phyloP scores from a whole-genome alignment of 139 green algal species.

The Coccomyxa sp. region DNA sequence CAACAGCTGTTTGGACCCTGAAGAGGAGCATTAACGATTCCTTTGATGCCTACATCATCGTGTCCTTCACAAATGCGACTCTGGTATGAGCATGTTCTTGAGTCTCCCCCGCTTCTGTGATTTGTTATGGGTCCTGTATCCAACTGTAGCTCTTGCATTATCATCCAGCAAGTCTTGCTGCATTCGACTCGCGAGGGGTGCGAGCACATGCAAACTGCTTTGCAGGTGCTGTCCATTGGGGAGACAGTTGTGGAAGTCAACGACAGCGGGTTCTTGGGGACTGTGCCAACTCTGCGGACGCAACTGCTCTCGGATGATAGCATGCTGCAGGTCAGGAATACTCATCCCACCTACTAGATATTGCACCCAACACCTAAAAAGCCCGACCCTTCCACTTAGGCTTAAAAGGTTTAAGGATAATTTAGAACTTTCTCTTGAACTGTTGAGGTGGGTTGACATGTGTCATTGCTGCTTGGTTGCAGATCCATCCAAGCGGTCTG shows the following conservation, averaged over 20 bases:
- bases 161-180: no score
- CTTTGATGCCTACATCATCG: constrained; percentile 94
- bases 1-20: constrained; percentile 89
- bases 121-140: neutral
- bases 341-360: neutral
- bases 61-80: constrained; percentile 95
- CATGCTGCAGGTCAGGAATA: constrained; percentile 71
- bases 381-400: no score
- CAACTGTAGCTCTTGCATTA: no score
- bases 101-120: neutral
- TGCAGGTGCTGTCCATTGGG: constrained; percentile 76
- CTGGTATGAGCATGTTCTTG: constrained; percentile 53
- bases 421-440: no score
- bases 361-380: neutral
- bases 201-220: neutral
- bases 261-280: constrained; percentile 89
- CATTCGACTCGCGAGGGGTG: no score
- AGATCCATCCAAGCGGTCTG: constrained; percentile 86
- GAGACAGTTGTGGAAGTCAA: constrained; percentile 97
- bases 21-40: constrained; percentile 59
- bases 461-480: constrained; percentile 3
- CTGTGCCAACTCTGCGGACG: constrained; percentile 64
- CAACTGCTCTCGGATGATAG: constrained; percentile 89
- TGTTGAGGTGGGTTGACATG: neutral
- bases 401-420: no score